Evolutionary conservation across 163 green algal species (phyloP), one percentile per base, ranked within the genome.

Genomic region (Trebouxia gelatinosa): DNA sequence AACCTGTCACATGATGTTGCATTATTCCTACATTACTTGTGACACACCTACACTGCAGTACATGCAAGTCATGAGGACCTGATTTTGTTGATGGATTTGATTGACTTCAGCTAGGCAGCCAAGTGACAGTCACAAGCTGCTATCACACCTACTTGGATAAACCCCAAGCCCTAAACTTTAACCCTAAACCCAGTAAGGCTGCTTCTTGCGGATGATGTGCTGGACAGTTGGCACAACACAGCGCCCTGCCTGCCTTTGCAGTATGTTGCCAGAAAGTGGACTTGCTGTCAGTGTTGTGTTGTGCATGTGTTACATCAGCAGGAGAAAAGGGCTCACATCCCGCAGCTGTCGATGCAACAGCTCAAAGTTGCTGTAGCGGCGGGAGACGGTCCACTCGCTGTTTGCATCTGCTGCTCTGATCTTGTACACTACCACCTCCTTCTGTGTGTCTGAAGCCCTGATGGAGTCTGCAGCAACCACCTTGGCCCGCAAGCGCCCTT

Each of bases 321-420:
- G n/a, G 57, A 11, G 57, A 16, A 32, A n/a, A n/a, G n/a, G n/a
- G n/a, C 62, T 16, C 31, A 71, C 74, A 0, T 82, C 43, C 19
- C 80, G 77, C 6, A 95, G 85, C 43, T 81, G 78, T 40, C 85
- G 82, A 82, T 94, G 89, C 64, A 97, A 85, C 11, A 83, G 74
- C 85, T 96, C 91, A 82, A 97, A 97, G 79, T 92, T 87, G 38
- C 90, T 89, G 80, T 91, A 94, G 38, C 90, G 85, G 35, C 91
- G 82, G 17, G 86, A 85, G 17, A 96, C 87, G 11, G 85, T 93
- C 92, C 92, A 97, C 82, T 94, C 85, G 0, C 64, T 76, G 0
- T 17, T 59, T 28, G 78, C 81, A 61, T 96, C 91, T 3, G 82
- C 80, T 19, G 94, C 92, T 0, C 84, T 84, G 61, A 93, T 84